Percentiles rank a stretch among this genome's conserved stretches.
Conservation (phyloP, 345 rosid genomes). For the Bruguiera gymnorhiza region DNA sequence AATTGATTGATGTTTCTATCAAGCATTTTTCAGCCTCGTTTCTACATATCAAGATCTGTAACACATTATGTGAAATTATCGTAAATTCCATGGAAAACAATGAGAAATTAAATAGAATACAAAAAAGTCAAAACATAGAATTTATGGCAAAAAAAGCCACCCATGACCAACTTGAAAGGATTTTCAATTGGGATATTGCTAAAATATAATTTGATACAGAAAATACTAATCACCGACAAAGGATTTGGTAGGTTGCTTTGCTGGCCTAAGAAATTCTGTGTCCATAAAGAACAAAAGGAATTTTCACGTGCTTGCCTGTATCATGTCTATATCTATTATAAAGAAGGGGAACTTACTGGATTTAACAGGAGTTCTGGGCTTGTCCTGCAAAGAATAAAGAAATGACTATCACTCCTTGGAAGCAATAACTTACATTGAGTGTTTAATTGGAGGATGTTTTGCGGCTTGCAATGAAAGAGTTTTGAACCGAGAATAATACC, state of each 20-base stretch:
- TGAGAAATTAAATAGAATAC: neutral
- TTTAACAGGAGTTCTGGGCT: slow-evolving; percentile 89
- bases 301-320: no score
- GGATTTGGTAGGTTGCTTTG: neutral
- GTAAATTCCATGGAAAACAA: neutral
- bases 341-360: slow-evolving; percentile 53
- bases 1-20: slow-evolving; percentile 93
- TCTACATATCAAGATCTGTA: slow-evolving; percentile 83
- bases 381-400: slow-evolving; percentile 60
- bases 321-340: no score
- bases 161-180: neutral
- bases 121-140: no score
- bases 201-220: neutral
- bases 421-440: neutral
- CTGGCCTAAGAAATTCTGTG: neutral
- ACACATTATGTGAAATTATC: neutral
- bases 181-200: neutral
- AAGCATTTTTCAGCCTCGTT: slow-evolving; percentile 97
- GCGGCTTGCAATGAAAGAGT: neutral
- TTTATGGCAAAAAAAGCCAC: neutral
- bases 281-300: neutral
- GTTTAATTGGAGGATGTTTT: no score
- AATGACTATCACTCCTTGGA: slow-evolving; percentile 3
- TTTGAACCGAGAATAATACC: neutral
- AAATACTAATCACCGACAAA: neutral